Evolutionary conservation across 2,329 filamentous ascomycete genomes (phyloP), one percentile per base, ranked within the genome.

Genomic region (Paecilomyces sp.): DNA sequence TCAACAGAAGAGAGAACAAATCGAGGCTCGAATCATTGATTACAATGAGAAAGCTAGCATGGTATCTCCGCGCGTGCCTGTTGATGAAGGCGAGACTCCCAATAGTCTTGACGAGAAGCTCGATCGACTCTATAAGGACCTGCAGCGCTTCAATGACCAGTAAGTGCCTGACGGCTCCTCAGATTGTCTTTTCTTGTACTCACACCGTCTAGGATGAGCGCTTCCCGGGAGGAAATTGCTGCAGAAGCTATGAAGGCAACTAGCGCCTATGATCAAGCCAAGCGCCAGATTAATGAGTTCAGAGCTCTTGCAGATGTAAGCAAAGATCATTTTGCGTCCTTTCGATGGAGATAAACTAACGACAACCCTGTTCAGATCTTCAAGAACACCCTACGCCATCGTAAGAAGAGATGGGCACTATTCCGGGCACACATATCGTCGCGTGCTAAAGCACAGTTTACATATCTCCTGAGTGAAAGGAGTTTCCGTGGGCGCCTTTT

Each of bases 341-440:
- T 62, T 61, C 54, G 36, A 62, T 56, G 53, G 59, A 51, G 52
- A 25, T 28, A 18, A 18, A 24, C 6, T 22, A 18, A 22, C 25
- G 36, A 25, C n/a, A 22, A 31, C 52, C n/a, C 34, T 41, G 9
- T 25, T n/a, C 60, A 85, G 79, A 73, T 76, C 55, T 76, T 87
- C 52, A 82, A 82, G 65, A 68, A 80, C 33, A 85, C 91, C 0
- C 83, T 96, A 50, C 76, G 79, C 9, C 79, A 88, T 59, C 90
- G 94, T 15, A 83, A 90, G 59, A 78, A 82, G 30, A 87, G 91
- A 66, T 99, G 92, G 89, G 82, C 85, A 59, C 81, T 83, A 56
- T 97, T 99, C 75, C 89, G 93, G 67, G 84, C 87, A 28, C 85
- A 87, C 66, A 97, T 99, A 68, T 93, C 92, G 41, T 85, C 88